These are phyloP conservation scores for Tuber umbilicatum DNA, from an alignment of 495 filamentous ascomycete genomes.

Conservation along the genomic window DNA sequence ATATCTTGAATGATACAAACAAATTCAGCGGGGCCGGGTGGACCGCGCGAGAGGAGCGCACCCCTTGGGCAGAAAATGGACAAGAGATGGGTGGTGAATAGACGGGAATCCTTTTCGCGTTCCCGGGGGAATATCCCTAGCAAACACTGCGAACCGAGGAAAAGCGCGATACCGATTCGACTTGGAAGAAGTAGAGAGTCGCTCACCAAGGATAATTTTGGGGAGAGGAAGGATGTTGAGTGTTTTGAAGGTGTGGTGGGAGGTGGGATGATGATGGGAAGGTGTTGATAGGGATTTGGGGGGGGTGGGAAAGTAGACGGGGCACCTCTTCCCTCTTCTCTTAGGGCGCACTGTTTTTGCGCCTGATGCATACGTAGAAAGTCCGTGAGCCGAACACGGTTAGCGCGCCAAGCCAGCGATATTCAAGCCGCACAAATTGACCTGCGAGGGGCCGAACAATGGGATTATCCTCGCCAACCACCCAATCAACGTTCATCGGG, in stretches of 20 bases:
- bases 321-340: background rate
- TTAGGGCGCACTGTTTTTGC: background rate
- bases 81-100: background rate
- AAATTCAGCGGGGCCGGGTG: background rate
- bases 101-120: conserved; percentile 36
- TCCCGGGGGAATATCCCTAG: conserved; percentile 5
- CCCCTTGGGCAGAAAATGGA: background rate
- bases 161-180: background rate
- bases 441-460: background rate
- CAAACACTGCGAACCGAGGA: background rate
- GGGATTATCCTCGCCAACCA: background rate
- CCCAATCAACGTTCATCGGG: background rate
- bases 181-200: background rate
- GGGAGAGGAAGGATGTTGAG: background rate
- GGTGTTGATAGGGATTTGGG: background rate
- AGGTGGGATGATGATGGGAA: conserved; percentile 4
- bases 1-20: background rate
- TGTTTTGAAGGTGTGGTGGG: background rate
- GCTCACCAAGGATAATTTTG: background rate
- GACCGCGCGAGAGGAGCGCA: background rate
- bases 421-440: background rate
- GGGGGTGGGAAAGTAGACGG: background rate
- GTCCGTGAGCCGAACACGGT: background rate
- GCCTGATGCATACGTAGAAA: background rate
- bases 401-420: background rate